Evolutionary conservation across 2,329 filamentous ascomycete species (phyloP), one percentile per base, ranked within the genome.

Genomic region (Polytolypa hystricis): DNA sequence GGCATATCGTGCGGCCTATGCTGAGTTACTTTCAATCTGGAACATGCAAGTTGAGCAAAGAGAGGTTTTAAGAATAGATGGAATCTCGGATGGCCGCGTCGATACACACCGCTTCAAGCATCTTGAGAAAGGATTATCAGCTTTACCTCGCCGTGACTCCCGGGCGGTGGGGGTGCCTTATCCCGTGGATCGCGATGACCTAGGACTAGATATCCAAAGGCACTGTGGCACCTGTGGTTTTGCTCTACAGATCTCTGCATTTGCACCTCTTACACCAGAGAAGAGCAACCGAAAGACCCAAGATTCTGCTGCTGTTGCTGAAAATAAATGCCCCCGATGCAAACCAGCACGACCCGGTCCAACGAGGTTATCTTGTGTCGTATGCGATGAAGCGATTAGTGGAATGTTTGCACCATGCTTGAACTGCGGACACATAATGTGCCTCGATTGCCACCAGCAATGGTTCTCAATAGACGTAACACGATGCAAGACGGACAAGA

Each of bases 11-110:
- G 56, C 62, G 34, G 61, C 67, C 30, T 79, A 79, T 52, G 72
- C 75, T 3, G 60, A 74, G 32, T 59, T 75, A 38, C 61, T 79
- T 4, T 67, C 67, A n/a, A 65, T 69, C 6, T 79, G 74, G 75
- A 66, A 66, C 9, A 46, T 79, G 8, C 58, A 66, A 9, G 62
- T 71, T 15, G 61, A 71, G 43, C 64, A 68, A 33, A 67, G 69
- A 10, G 74, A 79, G 51, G 59, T 79, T 2, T 59, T 77, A 17
- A 77, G 76, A 45, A 70, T 72, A 39, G 67, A 70, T 33, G 62
- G 63, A 0, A 47, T 65, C 4, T 52, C 57, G 7, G 54, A 56
- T 2, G 59, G 60, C 39, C 57, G 56, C 23, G 33, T 37, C n/a
- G 48, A 52, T 19, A 20, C 41, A 33, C 42, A 39, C 18, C 35